Percentiles rank a stretch among this genome's conserved stretches.
phyloP scores from a whole-genome alignment of 345 rosid genomes.

The Gossypium raimondii region DNA sequence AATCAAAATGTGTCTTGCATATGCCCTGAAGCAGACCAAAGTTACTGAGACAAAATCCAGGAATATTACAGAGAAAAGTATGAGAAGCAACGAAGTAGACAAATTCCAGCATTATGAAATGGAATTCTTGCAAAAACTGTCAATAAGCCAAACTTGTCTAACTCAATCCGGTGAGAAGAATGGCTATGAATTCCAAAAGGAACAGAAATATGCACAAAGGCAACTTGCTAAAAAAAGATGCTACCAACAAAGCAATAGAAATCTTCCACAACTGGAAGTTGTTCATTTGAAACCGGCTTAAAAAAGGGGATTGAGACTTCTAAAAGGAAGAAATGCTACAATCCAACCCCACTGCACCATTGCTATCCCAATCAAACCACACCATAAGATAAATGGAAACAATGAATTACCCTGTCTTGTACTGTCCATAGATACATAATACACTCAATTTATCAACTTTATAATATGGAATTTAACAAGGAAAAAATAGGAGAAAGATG shows the following conservation, averaged over 20 bases:
- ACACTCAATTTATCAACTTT: background rate
- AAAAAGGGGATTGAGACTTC: background rate
- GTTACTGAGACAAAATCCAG: background rate
- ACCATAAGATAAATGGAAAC: background rate
- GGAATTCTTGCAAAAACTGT: background rate
- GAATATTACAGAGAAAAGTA: background rate
- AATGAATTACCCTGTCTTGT: background rate
- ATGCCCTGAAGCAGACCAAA: background rate
- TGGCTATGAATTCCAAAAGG: constrained; percentile 1
- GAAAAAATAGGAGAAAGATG: background rate
- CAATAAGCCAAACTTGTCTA: background rate
- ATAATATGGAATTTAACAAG: background rate
- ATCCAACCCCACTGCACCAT: background rate
- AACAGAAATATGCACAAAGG: background rate
- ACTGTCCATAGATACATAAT: background rate
- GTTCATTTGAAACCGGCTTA: background rate
- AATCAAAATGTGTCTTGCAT: background rate
- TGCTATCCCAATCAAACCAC: background rate
- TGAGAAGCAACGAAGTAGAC: background rate
- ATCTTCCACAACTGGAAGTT: background rate
- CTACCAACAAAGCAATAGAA: background rate
- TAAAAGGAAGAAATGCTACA: background rate
- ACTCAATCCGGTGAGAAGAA: background rate
- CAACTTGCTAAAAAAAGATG: background rate
- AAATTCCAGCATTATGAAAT: background rate